Percentiles rank a stretch among this genome's conserved stretches.
Conservation (phyloP, 1,139 yeast species). For the Debaryomycetaceae sp. region DNA sequence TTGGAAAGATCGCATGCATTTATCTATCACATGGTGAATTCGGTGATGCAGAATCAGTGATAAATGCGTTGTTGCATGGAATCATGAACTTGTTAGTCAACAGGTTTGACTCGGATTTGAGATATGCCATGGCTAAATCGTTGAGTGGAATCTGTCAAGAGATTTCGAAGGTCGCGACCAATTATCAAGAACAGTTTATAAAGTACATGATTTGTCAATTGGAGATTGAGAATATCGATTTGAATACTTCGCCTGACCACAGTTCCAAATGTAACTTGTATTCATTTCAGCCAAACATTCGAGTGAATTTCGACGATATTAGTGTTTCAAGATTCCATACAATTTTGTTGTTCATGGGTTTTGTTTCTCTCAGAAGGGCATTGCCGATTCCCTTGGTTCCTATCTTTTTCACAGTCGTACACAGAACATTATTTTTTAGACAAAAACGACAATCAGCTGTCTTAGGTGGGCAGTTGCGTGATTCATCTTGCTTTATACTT, state of each 20-base stretch:
- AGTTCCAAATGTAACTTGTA: not conserved
- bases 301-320: constrained; percentile 17
- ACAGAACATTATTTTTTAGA: constrained; percentile 50
- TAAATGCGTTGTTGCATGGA: constrained; percentile 28
- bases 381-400: constrained; percentile 26
- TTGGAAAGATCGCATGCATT: constrained; percentile 25
- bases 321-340: constrained; percentile 34
- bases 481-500: constrained; percentile 73
- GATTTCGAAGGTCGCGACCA: constrained; percentile 22
- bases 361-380: constrained; percentile 24
- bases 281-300: constrained; percentile 7
- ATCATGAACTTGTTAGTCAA: constrained; percentile 22
- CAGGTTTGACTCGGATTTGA: constrained; percentile 27
- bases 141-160: constrained; percentile 20
- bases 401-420: constrained; percentile 26
- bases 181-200: constrained; percentile 34
- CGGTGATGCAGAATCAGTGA: constrained; percentile 16
- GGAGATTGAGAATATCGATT: constrained; percentile 9
- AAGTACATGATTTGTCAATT: constrained; percentile 24
- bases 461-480: constrained; percentile 69
- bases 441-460: constrained; percentile 48
- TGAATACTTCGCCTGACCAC: constrained; percentile 3
- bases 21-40: constrained; percentile 13
- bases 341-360: constrained; percentile 34
- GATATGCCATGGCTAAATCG: constrained; percentile 39